Evolutionary conservation across 2,329 filamentous ascomycete genomes (phyloP).

Genomic region (Colletotrichum godetiae): DNA sequence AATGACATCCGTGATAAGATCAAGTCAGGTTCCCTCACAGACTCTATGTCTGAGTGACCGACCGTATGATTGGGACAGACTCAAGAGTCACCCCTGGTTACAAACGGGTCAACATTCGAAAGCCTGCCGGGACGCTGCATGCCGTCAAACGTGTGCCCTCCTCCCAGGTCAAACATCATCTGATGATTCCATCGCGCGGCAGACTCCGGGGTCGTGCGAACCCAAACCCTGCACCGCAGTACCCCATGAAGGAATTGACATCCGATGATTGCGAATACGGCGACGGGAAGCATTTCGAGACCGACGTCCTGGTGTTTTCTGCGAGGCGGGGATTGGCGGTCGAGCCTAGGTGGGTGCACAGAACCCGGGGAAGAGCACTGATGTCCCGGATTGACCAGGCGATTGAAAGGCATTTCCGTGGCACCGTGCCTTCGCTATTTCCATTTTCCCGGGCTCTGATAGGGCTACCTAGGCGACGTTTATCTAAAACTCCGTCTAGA

Average conservation of each 20-base stretch:
- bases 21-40: background rate
- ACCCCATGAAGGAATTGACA: background rate
- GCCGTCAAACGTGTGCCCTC: background rate
- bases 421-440: background rate
- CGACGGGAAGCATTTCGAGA: background rate
- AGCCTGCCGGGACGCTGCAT: background rate
- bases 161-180: slow-evolving; percentile 13
- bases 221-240: background rate
- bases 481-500: background rate
- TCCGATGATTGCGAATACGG: background rate
- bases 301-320: background rate
- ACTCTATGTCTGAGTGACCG: no score
- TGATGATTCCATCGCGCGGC: background rate
- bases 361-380: background rate
- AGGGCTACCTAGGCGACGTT: background rate
- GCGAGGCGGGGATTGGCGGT: background rate
- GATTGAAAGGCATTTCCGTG: background rate
- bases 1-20: background rate
- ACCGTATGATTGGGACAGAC: no score
- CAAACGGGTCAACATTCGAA: background rate
- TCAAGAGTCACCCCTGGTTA: background rate
- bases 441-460: background rate
- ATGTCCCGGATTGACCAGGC: background rate
- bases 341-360: background rate
- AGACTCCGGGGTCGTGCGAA: background rate